Conservation (phyloP, 2,329 filamentous ascomycete genomes). For the Coleophoma crateriformis region DNA sequence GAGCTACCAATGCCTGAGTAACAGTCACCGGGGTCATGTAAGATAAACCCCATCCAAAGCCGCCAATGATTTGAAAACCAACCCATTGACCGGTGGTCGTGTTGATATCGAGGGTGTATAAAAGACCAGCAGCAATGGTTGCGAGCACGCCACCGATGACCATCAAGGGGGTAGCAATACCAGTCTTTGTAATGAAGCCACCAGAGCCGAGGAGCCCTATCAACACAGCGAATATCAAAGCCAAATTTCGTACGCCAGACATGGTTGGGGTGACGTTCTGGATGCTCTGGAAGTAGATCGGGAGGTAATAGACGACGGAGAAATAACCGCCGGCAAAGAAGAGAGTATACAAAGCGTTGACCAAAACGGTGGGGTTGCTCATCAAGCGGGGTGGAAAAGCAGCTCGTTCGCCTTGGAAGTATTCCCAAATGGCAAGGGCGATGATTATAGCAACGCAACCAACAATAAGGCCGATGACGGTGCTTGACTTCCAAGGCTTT, state of each 20-base stretch:
- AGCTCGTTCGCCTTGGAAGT: constrained; percentile 34
- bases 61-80: constrained; percentile 48
- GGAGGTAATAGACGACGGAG: constrained; percentile 33
- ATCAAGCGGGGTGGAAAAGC: constrained; percentile 40
- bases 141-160: constrained; percentile 18
- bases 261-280: constrained; percentile 7
- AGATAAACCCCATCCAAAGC: constrained; percentile 47
- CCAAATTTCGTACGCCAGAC: constrained; percentile 17
- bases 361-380: constrained; percentile 31
- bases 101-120: constrained; percentile 43
- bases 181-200: background rate
- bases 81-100: constrained; percentile 44
- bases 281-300: constrained; percentile 26
- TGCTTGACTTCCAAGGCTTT: constrained; percentile 32
- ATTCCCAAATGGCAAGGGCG: constrained; percentile 28
- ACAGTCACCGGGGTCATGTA: constrained; percentile 34
- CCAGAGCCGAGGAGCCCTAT: constrained; percentile 19
- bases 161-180: constrained; percentile 20
- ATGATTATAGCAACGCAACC: constrained; percentile 20
- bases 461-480: constrained; percentile 34
- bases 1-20: constrained; percentile 17
- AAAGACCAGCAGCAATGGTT: constrained; percentile 40
- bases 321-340: constrained; percentile 21
- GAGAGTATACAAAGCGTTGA: constrained; percentile 12
- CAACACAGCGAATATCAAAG: constrained; percentile 17